phyloP scores from a whole-genome alignment of 2,329 filamentous ascomycete species.

The Huntiella savannae region DNA sequence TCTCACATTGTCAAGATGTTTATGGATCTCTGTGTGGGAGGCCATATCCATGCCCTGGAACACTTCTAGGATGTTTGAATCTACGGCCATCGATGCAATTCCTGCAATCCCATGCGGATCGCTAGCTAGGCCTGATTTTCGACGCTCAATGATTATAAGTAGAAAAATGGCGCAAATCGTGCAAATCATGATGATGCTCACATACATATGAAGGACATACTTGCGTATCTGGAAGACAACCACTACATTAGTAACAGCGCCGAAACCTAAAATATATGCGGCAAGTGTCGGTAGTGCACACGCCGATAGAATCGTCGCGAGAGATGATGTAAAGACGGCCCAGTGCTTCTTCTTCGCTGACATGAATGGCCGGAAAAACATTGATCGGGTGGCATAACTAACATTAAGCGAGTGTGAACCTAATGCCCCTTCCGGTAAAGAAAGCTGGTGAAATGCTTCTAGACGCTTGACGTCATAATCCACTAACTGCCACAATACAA shows the following conservation, averaged over 20 bases:
- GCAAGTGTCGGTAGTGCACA: conserved; percentile 51
- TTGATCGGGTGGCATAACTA: conserved; percentile 52
- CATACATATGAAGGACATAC: conserved; percentile 42
- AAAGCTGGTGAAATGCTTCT: conserved; percentile 48
- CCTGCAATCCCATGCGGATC: conserved; percentile 58
- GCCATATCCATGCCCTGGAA: conserved; percentile 54
- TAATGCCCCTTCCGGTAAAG: conserved; percentile 37
- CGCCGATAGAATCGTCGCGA: conserved; percentile 45
- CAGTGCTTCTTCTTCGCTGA: conserved; percentile 45
- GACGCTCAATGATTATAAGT: conserved; percentile 39
- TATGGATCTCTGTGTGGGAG: conserved; percentile 46
- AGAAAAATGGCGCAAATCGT: conserved; percentile 38
- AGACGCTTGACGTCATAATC: conserved; percentile 49
- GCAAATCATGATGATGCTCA: conserved; percentile 34
- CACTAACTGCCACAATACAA: conserved; percentile 45
- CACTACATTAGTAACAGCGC: conserved; percentile 11
- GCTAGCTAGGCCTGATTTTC: conserved; percentile 45
- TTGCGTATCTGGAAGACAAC: conserved; percentile 39
- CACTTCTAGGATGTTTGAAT: conserved; percentile 53
- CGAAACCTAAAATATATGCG: conserved; percentile 23
- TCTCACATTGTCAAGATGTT: conserved; percentile 43
- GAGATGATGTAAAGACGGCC: conserved; percentile 46
- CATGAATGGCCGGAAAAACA: conserved; percentile 42
- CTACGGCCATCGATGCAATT: conserved; percentile 56
- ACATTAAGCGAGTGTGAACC: conserved; percentile 52